Evolutionary conservation across 495 filamentous ascomycete species (phyloP), one percentile per base, ranked within the genome.

Genomic region (Podospora tetraspora): DNA sequence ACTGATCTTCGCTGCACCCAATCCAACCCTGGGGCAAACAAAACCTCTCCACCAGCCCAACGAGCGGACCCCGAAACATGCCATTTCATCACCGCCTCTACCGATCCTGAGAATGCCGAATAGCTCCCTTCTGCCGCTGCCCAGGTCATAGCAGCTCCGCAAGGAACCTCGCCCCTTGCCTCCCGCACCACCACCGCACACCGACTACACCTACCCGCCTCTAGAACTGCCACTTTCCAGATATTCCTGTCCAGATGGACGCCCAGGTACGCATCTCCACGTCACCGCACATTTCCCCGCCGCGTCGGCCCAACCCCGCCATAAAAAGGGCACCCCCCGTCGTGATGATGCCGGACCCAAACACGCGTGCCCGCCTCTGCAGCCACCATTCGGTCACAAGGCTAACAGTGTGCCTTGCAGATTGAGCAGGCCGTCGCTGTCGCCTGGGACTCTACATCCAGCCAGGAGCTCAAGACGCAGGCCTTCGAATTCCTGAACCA

Each of bases 391-490:
- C 8, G 3, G 25, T 22, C 37, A 24, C n/a, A 37, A 19, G 24
- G 67, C 69, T 70, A 30, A 70, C 52, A 60, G 22, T 52, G 1
- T 12, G 73, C 12, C 73, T 57, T 67, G 63, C 76, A 97, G 92
- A 89, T 97, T 79, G 90, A 93, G 79, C 92, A 90, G 79, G 93
- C 93, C 78, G 94, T 97, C 81, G 86, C 95, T 77, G 92, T 97
- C 82, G 91, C 91, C 80, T 92, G 85, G 83, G 88, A 94, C 79
- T 89, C 91, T 70, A 77, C 82, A 69, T 87, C 92, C 66, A 85
- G 92, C 80, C 87, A 87, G 74, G 80, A 84, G 69, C 86, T 96
- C 71, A 93, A 94, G 77, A 78, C 80, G 34, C 93, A 97, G 84
- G 94, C 94, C 65, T 92, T 92, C 78, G 89, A 95, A 22, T 97